These are phyloP conservation scores for Russula griseocarnosa DNA, from an alignment of 768 basidiomycete genomes.

Conservation along the genomic window DNA sequence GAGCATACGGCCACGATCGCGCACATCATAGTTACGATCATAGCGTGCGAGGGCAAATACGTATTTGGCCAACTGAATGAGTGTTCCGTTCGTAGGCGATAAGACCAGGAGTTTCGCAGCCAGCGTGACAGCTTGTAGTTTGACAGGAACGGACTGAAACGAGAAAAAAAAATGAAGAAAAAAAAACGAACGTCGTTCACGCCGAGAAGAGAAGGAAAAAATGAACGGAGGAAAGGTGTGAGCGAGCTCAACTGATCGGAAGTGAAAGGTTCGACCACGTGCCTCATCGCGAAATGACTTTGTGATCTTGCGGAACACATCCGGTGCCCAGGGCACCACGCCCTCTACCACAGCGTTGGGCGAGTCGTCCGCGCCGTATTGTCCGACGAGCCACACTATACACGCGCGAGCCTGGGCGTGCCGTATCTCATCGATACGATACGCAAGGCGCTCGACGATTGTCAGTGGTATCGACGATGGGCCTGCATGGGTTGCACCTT, in stretches of 20 bases:
- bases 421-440: slow-evolving; percentile 70
- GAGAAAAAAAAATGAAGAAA: background rate
- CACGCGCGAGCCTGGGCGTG: slow-evolving; percentile 82
- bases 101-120: slow-evolving; percentile 79
- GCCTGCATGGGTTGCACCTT: slow-evolving; percentile 32
- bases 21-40: slow-evolving; percentile 83
- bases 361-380: slow-evolving; percentile 61
- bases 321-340: slow-evolving; percentile 78
- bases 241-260: slow-evolving; percentile 6
- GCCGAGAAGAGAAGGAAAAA: background rate
- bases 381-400: slow-evolving; percentile 90
- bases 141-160: slow-evolving; percentile 59
- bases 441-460: slow-evolving; percentile 77
- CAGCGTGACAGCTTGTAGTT: slow-evolving; percentile 81
- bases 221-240: background rate
- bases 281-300: slow-evolving; percentile 75
- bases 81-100: slow-evolving; percentile 47
- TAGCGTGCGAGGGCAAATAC: slow-evolving; percentile 83
- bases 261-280: slow-evolving; percentile 20
- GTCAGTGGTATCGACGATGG: slow-evolving; percentile 41
- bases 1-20: slow-evolving; percentile 85
- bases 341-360: slow-evolving; percentile 44
- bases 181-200: background rate
- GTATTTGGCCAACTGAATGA: slow-evolving; percentile 61
- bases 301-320: slow-evolving; percentile 75